Conservation (phyloP, 176 grass and related monocot genomes). For the Urochloa ruziziensis region DNA sequence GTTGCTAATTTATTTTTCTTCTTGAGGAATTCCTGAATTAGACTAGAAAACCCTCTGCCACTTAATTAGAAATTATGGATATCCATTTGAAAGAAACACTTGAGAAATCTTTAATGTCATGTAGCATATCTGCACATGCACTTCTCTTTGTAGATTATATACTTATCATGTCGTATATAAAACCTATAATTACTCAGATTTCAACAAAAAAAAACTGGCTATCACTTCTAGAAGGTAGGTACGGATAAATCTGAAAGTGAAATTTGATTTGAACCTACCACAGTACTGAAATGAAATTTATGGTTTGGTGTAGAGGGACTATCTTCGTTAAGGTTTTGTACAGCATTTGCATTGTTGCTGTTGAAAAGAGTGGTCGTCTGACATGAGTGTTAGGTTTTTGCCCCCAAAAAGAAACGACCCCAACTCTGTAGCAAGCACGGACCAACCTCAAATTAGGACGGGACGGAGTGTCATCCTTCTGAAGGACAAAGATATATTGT, state of each 20-base stretch:
- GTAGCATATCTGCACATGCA: not conserved
- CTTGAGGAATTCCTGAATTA: too few relatives aligned
- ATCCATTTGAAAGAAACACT: not conserved
- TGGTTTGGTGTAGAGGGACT: not conserved
- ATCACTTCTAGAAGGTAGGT: not conserved
- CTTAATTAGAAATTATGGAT: not conserved
- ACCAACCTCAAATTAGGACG: not conserved
- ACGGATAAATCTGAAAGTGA: not conserved
- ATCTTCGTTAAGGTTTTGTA: not conserved
- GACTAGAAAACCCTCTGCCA: not conserved
- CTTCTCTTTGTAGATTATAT: too few relatives aligned
- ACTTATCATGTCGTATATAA: too few relatives aligned
- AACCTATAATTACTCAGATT: not conserved
- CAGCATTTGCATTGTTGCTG: not conserved
- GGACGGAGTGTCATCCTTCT: not conserved
- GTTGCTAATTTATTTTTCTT: not conserved
- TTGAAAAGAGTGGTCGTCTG: not conserved
- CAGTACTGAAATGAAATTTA: not conserved
- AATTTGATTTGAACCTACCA: not conserved
- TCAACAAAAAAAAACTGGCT: not conserved
- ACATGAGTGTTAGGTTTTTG: constrained; percentile 1
- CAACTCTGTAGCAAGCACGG: not conserved
- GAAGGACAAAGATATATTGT: not conserved
- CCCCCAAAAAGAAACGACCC: not conserved
- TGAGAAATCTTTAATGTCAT: too few relatives aligned